A percentile compares a stretch with the other conserved stretches of the same genome.
phyloP scores from a whole-genome alignment of 179 eudicot genomes.

The Silene coronaria region DNA sequence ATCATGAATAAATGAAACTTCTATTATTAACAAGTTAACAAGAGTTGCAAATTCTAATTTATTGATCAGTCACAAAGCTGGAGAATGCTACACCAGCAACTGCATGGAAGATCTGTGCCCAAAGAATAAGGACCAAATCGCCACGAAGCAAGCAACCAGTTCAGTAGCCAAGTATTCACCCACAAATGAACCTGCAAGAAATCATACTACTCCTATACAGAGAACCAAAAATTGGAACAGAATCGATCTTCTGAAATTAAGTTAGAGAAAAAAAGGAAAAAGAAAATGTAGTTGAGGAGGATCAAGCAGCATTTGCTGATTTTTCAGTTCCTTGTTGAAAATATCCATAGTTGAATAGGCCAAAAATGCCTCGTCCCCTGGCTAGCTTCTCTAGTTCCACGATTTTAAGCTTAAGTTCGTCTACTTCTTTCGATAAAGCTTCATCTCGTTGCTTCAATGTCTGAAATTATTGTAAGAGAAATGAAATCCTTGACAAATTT shows the following conservation, averaged over 20 bases:
- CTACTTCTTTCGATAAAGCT: conserved; percentile 50
- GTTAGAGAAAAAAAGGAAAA: neutral
- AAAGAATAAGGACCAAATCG: too few relatives aligned
- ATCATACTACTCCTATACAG: neutral
- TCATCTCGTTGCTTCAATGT: conserved; percentile 55
- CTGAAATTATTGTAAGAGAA: conserved; percentile 27
- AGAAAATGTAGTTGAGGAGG: neutral
- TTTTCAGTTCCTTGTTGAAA: conserved; percentile 31
- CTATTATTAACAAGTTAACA: neutral
- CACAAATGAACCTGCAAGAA: neutral
- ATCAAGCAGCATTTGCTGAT: conserved; percentile 31
- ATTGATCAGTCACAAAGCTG: conserved; percentile 1
- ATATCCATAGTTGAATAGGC: conserved; percentile 36
- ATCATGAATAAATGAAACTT: neutral
- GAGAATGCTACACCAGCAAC: neutral
- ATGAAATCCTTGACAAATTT: neutral
- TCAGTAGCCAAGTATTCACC: neutral
- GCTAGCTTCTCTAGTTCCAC: conserved; percentile 62
- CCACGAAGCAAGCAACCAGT: neutral
- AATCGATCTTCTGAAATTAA: neutral
- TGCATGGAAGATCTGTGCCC: neutral
- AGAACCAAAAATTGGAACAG: neutral
- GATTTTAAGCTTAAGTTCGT: conserved; percentile 49
- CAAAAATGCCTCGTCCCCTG: conserved; percentile 44
- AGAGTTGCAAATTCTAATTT: neutral